Evolutionary conservation across 768 basidiomycete genomes (phyloP).

Genomic region (Mycena belliarum): DNA sequence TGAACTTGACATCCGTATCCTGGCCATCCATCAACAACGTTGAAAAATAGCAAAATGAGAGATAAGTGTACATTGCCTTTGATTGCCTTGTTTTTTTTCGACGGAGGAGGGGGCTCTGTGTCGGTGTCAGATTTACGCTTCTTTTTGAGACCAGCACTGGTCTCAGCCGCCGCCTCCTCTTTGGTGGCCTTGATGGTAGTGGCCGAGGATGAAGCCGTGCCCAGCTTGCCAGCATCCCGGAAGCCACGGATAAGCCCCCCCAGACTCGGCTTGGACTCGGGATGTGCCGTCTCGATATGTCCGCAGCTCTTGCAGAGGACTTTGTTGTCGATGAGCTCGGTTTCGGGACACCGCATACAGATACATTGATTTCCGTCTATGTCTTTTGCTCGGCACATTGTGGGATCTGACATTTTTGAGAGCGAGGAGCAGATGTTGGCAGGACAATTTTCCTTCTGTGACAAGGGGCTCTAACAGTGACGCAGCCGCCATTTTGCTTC

Average conservation of each 20-base stretch:
- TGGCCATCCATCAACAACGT: no score
- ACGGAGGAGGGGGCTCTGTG: background rate
- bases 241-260: background rate
- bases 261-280: background rate
- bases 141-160: conserved; percentile 1
- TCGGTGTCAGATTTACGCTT: background rate
- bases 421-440: background rate
- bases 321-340: background rate
- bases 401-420: conserved; percentile 5
- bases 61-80: background rate
- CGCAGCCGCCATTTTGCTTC: background rate
- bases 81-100: background rate
- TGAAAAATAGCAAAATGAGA: no score
- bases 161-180: conserved; percentile 5
- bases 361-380: conserved; percentile 4
- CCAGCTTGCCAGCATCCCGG: background rate
- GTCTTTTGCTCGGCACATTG: background rate
- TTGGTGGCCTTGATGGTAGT: background rate
- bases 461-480: background rate
- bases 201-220: background rate
- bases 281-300: conserved; percentile 8
- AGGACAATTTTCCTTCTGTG: background rate
- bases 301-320: background rate
- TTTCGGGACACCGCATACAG: background rate
- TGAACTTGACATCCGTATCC: background rate